Base-by-base conservation (phyloP, 768 basidiomycete species). In the Boletus rubescentipes region DNA sequence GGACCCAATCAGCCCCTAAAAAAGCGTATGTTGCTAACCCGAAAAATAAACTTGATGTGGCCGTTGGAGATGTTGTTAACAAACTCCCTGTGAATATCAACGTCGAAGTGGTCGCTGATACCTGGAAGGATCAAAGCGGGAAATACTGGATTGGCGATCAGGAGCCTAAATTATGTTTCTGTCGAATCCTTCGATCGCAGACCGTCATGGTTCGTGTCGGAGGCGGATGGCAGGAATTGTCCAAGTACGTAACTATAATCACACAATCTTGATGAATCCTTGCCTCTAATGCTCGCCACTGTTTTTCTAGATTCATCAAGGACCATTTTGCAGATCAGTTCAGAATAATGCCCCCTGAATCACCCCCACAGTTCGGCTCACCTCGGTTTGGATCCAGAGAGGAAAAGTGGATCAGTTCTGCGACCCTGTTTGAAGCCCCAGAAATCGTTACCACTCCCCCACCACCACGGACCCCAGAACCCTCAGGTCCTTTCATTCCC, bases 161-260 rank as follows among this genome's bases (percentile, higher is more conserved):
- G 61, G 91, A 95, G 47, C 84, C 92, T 7, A 93, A 86, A 69
- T 75, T 96, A 31, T 95, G 92, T 69, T 96, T 93, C 69, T 93
- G 93, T 69, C 82, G 94, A 26, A 96, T 96, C 42, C 73, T 96
- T 26, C 85, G 93, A 11, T 93, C 89, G 2, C 89, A 93, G 63
- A 93, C 90, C 0, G 93, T 96, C 58, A 97, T 97, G 94, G 94
- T 98, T 40, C 83, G 94, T 54, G 92, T 97, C 14, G 94, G 94
- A 26, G 95, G 95, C 34, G 95, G 95, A 16, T 98, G 94, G 94
- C 76, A 83, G 51, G 93, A 96, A 69, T 72, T 98, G 48, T 92
- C 91, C 18, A 93, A 86, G 93, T 95, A 68, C 42, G 86, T 77
- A 23, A 50, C 34, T 3, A 26, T 6, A 26, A n/a, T 10, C n/a